Evolutionary conservation across 805 yeast species (phyloP), one percentile per base, ranked within the genome.

Genomic region (Myxozyma monticola): DNA sequence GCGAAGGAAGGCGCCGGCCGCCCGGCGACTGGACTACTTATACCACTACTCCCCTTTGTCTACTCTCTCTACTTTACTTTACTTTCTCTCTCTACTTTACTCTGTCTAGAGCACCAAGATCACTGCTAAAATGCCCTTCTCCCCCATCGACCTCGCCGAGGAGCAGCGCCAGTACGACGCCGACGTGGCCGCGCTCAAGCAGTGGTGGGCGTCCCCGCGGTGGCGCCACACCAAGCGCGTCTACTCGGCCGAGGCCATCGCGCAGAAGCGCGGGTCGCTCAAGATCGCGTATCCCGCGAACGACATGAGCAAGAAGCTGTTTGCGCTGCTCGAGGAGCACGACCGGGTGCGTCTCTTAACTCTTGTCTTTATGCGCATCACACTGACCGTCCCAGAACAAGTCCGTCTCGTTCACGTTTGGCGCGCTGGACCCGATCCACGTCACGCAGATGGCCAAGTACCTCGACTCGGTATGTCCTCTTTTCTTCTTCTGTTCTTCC

Each of bases 391-490:
- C 25, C 20, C 69, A 70, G 53, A 74, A 84, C 60, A 82, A 81
- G 66, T 79, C 95, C 37, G 86, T 81, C 28, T 85, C 96, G n/a
- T 84, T 83, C 76, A 91, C 98, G 24, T 91, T 90, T 66, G 99
- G 99, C 67, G 98, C 97, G 17, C 77, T 91, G 62, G 99, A 91
- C 70, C 97, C 98, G 22, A 85, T 91, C 60, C 99, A 91, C 68
- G 88, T 89, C 59, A 76, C 96, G 52, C 98, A 91, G 73, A 91
- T 91, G 98, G 95, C 96, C 36, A 49, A 49, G 26, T 49, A 49
- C 36, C 46, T 49, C 22, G 54, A 49, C 37, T 17, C 49, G 14
- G 52, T 48, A 48, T 10, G 52, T 42, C n/a, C 8, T 4, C 33
- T 40, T 28, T 22, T 17, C 24, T 17, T 9, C 31, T 20, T 15